Evolutionary conservation across 805 yeast genomes (phyloP).

Genomic region (Saccharomycopsis javanensis): DNA sequence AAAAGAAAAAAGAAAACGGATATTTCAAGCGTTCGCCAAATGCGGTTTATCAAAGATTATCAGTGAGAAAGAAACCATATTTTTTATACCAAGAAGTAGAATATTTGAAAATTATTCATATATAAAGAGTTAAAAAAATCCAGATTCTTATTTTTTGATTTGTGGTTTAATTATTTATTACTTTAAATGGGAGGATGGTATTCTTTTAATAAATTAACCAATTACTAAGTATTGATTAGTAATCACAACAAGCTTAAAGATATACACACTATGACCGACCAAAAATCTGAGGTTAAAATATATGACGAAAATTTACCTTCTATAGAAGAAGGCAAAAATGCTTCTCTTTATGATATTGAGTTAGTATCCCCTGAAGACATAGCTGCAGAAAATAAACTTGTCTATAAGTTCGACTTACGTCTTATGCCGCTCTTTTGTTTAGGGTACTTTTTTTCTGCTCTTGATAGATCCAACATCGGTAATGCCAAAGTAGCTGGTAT

Average conservation of each 20-base stretch:
- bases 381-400: slow-evolving; percentile 23
- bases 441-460: slow-evolving; percentile 37
- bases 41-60: not conserved
- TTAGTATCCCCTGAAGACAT: slow-evolving; percentile 15
- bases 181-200: not conserved
- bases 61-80: not conserved
- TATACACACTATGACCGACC: not conserved
- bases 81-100: not conserved
- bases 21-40: not conserved
- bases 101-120: not conserved
- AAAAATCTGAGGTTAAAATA: slow-evolving; percentile 3
- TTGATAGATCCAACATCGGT: slow-evolving; percentile 46
- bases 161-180: not conserved
- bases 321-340: not conserved
- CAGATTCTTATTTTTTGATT: not conserved
- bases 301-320: not conserved
- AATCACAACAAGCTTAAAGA: not conserved
- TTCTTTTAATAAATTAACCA: not conserved
- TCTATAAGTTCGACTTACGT: slow-evolving; percentile 34
- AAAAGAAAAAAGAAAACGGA: not conserved
- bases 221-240: not conserved
- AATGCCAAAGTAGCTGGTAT: slow-evolving; percentile 59
- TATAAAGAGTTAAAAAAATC: not conserved
- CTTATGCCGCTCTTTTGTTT: slow-evolving; percentile 35
- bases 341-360: not conserved